Evolutionary conservation across 768 basidiomycete species (phyloP).

Genomic region (Amanita fuliginea): DNA sequence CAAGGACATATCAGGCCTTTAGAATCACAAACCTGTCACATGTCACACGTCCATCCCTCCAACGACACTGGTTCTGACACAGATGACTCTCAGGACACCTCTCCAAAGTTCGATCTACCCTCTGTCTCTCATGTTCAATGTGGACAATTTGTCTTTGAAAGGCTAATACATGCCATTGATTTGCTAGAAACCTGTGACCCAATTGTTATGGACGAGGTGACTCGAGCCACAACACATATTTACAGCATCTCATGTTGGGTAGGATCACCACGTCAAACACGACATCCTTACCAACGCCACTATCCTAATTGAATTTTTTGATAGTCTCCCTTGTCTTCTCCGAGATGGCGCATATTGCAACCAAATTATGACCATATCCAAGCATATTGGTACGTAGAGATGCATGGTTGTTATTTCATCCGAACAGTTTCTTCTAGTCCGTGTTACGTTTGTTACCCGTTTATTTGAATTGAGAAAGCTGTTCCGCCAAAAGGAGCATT

Average conservation of each 20-base stretch:
- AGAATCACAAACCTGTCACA: conserved; percentile 7
- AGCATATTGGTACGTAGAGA: conserved; percentile 8
- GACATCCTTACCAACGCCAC: neutral
- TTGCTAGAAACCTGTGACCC: neutral
- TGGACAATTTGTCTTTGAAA: neutral
- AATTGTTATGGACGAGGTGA: neutral
- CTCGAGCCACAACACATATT: neutral
- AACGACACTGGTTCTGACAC: conserved; percentile 51
- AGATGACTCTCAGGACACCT: conserved; percentile 13
- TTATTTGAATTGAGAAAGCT: conserved; percentile 43
- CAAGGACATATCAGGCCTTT: conserved; percentile 44
- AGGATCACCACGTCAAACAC: neutral
- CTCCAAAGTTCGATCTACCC: neutral
- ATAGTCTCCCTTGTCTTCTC: neutral
- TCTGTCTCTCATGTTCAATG: neutral
- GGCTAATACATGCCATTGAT: neutral
- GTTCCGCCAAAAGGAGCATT: conserved; percentile 18
- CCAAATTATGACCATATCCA: neutral
- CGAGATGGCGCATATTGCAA: neutral
- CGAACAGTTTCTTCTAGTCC: conserved; percentile 13
- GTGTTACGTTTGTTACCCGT: conserved; percentile 18
- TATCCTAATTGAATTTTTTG: neutral
- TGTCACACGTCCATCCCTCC: neutral
- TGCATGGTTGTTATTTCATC: conserved; percentile 1
- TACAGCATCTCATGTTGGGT: neutral